Evolutionary conservation across 305 asterid species (phyloP).

Genomic region (Nicotiana rustica): DNA sequence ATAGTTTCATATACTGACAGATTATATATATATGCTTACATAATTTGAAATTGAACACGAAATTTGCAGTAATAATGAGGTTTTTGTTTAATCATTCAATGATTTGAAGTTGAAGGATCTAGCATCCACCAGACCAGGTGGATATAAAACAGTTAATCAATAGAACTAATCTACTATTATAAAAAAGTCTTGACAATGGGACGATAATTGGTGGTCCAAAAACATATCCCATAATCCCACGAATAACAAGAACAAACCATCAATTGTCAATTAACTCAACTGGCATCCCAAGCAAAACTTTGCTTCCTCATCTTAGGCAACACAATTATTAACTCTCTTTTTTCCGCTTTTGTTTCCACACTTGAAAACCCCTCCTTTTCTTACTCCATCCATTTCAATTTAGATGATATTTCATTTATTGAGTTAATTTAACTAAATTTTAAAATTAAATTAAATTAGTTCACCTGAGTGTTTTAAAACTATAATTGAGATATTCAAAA

Average conservation of each 20-base stretch:
- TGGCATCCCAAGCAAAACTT: constrained; percentile 18
- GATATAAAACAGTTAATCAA: neutral
- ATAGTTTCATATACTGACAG: no score
- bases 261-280: constrained; percentile 10
- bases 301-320: constrained; percentile 30
- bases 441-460: no score
- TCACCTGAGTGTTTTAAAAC: no score
- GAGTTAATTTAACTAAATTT: no score
- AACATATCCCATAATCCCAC: neutral
- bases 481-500: no score
- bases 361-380: neutral
- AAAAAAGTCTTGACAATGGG: neutral
- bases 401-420: no score
- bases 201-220: constrained; percentile 12
- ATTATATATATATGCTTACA: no score
- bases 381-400: no score
- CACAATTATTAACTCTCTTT: neutral
- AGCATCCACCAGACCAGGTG: constrained; percentile 4
- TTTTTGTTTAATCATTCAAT: constrained; percentile 19
- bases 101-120: neutral
- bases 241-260: constrained; percentile 3
- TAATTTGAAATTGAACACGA: neutral
- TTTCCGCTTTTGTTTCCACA: constrained; percentile 19
- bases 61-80: neutral
- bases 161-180: neutral